Base-by-base conservation (phyloP, 352 stramenopile genomes). In the Phytophthora cryptogea region DNA sequence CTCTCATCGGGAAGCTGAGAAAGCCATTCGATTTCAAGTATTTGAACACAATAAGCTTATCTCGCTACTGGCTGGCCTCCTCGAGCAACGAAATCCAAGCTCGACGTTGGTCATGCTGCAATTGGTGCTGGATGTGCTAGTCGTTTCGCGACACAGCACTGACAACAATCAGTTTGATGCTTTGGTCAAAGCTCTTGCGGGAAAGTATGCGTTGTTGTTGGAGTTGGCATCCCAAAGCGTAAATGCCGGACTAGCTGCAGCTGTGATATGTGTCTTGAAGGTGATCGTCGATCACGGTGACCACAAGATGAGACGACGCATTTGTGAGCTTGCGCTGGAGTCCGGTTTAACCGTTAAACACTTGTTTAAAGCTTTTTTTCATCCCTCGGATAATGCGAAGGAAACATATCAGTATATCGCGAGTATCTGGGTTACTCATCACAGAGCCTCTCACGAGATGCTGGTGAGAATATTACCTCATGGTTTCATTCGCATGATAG, bases 401-500 rank as follows among this genome's bases (percentile, higher is more conserved):
- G 79, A 89, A 44, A 83, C 79, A 8, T 92, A 88, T 51, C 82
- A 88, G 54, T 90, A 85, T 36, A 79, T 95, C 26, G 64, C 68
- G 7, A 83, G 72, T 8, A 91, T 95, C 17, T 95, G 83, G 81
- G 76, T 89, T 31, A 79, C 81, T 17, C 77, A 90, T 54, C 86
- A 95, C 63, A 83, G 80, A 52, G 55, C 74, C 3, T 92, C 86
- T 8, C 88, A 86, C 50, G 78, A 92, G 31, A 72, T 92, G 64
- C 57, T 95, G 1, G 50, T 68, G 17, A 63, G 83, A 17, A 73
- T 90, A 10, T 60, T 95, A 16, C 86, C 86, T 0, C 70, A 75
- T 26, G 86, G 86, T 16, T 89, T 95, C 46, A 74, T 95, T 42
- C 76, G 86, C 30, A 91, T 95, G 72, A 75, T 93, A 16, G 79